Base-by-base conservation (phyloP, 805 yeast genomes). In the Saccharomyces cerevisiae region DNA sequence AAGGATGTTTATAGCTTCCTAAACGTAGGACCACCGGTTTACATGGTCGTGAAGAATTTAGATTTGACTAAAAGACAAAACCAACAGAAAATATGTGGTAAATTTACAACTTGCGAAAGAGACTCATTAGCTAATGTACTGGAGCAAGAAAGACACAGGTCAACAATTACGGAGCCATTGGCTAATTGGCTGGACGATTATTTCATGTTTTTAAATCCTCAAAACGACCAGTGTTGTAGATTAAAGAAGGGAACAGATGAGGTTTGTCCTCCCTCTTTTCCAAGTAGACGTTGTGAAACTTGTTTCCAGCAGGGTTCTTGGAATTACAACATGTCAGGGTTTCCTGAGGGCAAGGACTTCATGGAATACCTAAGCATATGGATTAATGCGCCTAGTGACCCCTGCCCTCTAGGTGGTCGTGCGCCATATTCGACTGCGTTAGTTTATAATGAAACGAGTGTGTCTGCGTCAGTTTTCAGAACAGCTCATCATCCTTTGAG, bases 141-240 rank as follows among this genome's bases (percentile, higher is more conserved):
- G 47, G 96, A 90, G 61, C 91, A 89, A 67, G 99, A 92, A 65
- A 79, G 86, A 54, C 81, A 82, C 57, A 74, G 96, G 36, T 75
- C 84, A 0, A 84, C 86, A 2, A 77, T 92, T 32, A 78, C 80
- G 1, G 94, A 89, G 48, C 96, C 98, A 0, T 80, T 89, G 1
- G 84, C 97, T 0, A 86, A 87, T 60, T 92, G 98, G 98, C 73
- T 91, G 51, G 99, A 92, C 70, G 97, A 94, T 66, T 92, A 82
- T 64, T 75, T 92, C 57, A 78, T 84, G 41, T 92, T 92, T 86
- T 73, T 91, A 56, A 90, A 90, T 63, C 99, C 99, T 0, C 80
- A 80, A 46, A 75, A 91, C 49, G 92, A 85, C 58, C 87, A 87
- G 57, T 92, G 99, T 69, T 92, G 99, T 65, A 73, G 92, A 27